These are phyloP conservation scores for Polyporus arcularius DNA, from an alignment of 768 basidiomycete genomes.

Conservation along the genomic window DNA sequence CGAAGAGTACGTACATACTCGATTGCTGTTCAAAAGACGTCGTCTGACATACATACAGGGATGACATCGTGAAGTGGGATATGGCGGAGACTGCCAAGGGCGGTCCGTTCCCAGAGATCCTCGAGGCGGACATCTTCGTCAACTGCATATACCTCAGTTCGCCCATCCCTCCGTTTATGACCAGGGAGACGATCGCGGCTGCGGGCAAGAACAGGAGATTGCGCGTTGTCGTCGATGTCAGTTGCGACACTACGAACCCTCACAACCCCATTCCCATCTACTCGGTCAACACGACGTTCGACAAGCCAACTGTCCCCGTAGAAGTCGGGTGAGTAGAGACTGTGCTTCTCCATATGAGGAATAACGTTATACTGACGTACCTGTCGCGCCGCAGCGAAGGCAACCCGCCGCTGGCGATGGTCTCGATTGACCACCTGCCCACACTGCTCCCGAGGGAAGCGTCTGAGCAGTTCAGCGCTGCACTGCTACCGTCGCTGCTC, in stretches of 20 bases:
- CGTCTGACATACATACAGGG: conserved; percentile 44
- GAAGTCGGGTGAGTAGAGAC: conserved; percentile 65
- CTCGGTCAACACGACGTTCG: conserved; percentile 89
- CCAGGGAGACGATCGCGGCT: conserved; percentile 63
- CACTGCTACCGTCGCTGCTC: conserved; percentile 83
- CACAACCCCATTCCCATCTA: conserved; percentile 98
- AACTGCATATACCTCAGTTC: conserved; percentile 99
- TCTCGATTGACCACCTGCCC: conserved; percentile 97
- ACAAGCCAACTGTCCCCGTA: conserved; percentile 87
- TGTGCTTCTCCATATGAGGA: conserved; percentile 10
- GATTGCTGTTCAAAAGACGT: background rate
- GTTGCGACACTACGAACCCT: conserved; percentile 98
- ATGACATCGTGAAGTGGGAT: conserved; percentile 97
- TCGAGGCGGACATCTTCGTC: conserved; percentile 96
- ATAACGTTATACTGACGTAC: conserved; percentile 11
- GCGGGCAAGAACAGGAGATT: conserved; percentile 72
- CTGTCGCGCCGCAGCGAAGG: conserved; percentile 43
- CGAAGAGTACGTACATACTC: conserved; percentile 65
- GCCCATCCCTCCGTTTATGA: conserved; percentile 82
- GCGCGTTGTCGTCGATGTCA: conserved; percentile 91
- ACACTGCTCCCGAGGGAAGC: conserved; percentile 94
- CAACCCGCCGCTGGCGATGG: conserved; percentile 74
- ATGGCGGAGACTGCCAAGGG: conserved; percentile 95
- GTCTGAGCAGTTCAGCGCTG: conserved; percentile 92
- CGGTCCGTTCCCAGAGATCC: conserved; percentile 93